phyloP scores from a whole-genome alignment of 164 flowering plant species.

The Euptelea pleiosperma region DNA sequence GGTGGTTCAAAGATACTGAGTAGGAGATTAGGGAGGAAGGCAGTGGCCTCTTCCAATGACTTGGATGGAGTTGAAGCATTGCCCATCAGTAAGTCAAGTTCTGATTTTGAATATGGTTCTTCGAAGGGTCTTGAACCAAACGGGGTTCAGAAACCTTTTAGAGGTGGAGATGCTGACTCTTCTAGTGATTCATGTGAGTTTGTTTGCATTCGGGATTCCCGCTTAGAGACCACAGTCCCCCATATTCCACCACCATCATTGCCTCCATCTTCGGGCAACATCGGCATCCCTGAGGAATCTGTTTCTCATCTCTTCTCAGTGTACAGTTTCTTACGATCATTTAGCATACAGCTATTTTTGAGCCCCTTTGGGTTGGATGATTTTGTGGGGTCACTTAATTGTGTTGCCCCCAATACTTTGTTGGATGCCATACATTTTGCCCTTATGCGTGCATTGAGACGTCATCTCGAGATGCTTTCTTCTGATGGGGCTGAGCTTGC shows the following conservation, averaged over 20 bases:
- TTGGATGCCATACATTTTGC: constrained; percentile 79
- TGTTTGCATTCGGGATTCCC: constrained; percentile 24
- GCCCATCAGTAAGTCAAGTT: constrained; percentile 26
- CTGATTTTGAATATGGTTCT: constrained; percentile 19
- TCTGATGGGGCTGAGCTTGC: constrained; percentile 69
- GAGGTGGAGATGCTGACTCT: constrained; percentile 46
- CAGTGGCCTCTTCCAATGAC: constrained; percentile 7
- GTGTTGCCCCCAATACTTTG: constrained; percentile 53
- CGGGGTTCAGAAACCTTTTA: constrained; percentile 17
- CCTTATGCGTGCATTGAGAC: constrained; percentile 59
- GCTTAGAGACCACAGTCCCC: constrained; percentile 27
- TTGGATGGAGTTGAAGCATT: constrained; percentile 24
- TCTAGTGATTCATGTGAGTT: constrained; percentile 54
- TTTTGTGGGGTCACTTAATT: constrained; percentile 83
- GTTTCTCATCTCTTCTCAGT: constrained; percentile 77
- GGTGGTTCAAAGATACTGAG: neutral
- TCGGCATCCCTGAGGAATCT: constrained; percentile 74
- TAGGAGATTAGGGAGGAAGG: constrained; percentile 9
- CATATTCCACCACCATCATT: constrained; percentile 47
- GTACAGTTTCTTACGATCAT: constrained; percentile 76
- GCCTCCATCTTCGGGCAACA: constrained; percentile 73
- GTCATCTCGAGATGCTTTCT: constrained; percentile 55
- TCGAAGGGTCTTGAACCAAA: constrained; percentile 21
- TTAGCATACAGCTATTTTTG: constrained; percentile 61
- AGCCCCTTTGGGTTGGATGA: constrained; percentile 81